A percentile compares a stretch with the other conserved stretches of the same genome.
Conservation (phyloP, 1,284 basidiomycete species). For the Malassezia japonica region DNA sequence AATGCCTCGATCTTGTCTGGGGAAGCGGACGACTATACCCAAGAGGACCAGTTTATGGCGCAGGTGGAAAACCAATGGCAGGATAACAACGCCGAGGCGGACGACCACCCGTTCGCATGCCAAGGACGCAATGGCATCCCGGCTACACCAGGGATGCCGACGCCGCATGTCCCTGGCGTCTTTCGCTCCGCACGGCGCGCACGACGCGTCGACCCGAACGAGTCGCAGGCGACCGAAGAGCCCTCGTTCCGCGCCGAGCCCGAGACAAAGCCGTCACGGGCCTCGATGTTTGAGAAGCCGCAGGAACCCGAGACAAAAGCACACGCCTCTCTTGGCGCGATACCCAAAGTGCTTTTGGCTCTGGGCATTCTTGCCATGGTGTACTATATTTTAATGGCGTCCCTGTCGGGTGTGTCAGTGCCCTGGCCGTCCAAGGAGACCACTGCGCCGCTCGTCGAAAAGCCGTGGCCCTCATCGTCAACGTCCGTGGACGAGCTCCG, state of each 20-base stretch:
- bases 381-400: not conserved
- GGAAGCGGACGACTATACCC: not conserved
- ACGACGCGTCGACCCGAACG: not conserved
- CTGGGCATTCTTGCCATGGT: not conserved
- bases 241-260: not conserved
- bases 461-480: not conserved
- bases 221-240: constrained; percentile 1
- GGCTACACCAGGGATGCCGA: not conserved
- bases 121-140: not conserved
- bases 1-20: not conserved
- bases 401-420: not conserved
- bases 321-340: not conserved
- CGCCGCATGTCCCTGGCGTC: constrained; percentile 9
- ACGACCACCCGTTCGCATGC: not conserved
- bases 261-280: not conserved
- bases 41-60: constrained; percentile 15
- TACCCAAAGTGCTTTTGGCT: not conserved
- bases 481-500: not conserved
- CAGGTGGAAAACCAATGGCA: constrained; percentile 10
- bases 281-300: too few species aligned
- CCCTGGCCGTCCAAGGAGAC: not conserved
- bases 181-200: constrained; percentile 8
- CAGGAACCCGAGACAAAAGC: not conserved
- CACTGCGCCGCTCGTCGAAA: not conserved
- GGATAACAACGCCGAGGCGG: not conserved